Percentiles rank a stretch among this genome's conserved stretches.
These are phyloP conservation scores for Trichomonas vaginalis DNA, from an alignment of 208 protist species.

Conservation along the genomic window DNA sequence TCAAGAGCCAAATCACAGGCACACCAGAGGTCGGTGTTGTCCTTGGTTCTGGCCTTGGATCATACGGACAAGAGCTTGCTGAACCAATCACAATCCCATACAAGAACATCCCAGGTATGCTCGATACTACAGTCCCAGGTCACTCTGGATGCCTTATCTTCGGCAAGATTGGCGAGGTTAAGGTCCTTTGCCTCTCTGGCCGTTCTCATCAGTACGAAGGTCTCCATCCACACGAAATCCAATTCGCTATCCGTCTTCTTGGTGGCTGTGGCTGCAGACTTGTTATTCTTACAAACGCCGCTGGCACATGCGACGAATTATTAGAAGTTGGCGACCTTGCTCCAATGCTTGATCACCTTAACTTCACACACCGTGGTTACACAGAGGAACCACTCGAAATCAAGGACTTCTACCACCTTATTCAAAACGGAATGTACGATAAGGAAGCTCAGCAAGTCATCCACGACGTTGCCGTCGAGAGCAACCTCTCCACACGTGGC, in stretches of 20 bases:
- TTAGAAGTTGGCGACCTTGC: neutral
- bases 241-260: neutral
- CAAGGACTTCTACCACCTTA: neutral
- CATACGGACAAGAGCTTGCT: neutral
- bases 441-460: neutral
- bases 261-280: neutral
- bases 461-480: neutral
- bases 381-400: neutral
- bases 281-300: neutral
- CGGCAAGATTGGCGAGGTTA: neutral
- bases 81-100: neutral
- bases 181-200: constrained; percentile 2
- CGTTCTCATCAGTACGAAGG: constrained; percentile 17
- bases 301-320: neutral
- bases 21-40: neutral
- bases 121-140: neutral
- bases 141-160: neutral
- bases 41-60: neutral
- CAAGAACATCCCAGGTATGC: constrained; percentile 7
- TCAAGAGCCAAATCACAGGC: neutral
- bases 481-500: neutral
- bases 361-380: neutral
- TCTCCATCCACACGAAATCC: neutral
- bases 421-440: neutral
- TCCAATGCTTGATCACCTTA: neutral